These are phyloP conservation scores for Paecilomyces formosus DNA, from an alignment of 2,329 filamentous ascomycete genomes.

Conservation along the genomic window DNA sequence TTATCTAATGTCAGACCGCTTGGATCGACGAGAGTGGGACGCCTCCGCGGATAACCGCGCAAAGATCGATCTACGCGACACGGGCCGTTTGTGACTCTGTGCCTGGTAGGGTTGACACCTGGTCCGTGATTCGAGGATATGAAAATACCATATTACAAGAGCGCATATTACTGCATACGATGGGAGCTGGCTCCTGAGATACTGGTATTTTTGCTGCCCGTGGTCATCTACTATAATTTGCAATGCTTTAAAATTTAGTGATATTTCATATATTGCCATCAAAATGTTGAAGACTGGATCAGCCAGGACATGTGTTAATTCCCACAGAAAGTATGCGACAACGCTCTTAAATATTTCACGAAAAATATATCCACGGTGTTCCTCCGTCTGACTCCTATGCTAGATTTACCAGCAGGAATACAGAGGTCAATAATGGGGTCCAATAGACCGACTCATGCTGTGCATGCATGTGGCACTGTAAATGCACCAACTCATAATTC, in stretches of 20 bases:
- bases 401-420: not conserved
- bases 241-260: not conserved
- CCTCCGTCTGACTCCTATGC: not conserved
- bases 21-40: not conserved
- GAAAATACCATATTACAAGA: no score
- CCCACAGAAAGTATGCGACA: not conserved
- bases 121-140: no score
- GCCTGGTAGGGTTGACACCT: no score
- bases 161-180: not conserved
- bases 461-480: not conserved
- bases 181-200: not conserved
- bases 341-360: not conserved
- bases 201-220: not conserved
- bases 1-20: not conserved
- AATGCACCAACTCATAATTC: not conserved
- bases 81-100: no score
- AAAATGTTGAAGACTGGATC: not conserved
- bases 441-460: not conserved
- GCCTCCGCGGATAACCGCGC: not conserved
- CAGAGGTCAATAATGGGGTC: not conserved
- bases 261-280: not conserved
- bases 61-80: not conserved
- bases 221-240: not conserved
- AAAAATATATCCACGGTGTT: not conserved
- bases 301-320: not conserved